Evolutionary conservation across 495 filamentous ascomycete genomes (phyloP).

Genomic region (Trichoderma asperelloides): DNA sequence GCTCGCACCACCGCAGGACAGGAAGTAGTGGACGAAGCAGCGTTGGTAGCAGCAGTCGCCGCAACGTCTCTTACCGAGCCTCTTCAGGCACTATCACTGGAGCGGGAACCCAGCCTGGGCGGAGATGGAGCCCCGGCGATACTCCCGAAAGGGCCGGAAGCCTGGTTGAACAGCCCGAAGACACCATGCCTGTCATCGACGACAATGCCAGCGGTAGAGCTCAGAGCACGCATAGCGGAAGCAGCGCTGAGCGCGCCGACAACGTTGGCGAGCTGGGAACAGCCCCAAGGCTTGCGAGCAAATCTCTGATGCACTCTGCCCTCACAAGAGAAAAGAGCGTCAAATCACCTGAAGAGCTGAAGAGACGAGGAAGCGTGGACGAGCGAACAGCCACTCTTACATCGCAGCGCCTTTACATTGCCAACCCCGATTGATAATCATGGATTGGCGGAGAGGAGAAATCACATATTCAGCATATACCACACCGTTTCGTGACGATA

Average conservation of each 20-base stretch:
- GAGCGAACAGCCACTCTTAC: slow-evolving; percentile 83
- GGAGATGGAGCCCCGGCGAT: slow-evolving; percentile 58
- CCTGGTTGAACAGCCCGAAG: slow-evolving; percentile 26
- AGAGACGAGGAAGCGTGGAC: slow-evolving; percentile 85
- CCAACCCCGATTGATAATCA: slow-evolving; percentile 69
- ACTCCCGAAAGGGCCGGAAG: slow-evolving; percentile 50
- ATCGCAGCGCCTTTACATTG: slow-evolving; percentile 74
- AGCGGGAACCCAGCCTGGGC: slow-evolving; percentile 23
- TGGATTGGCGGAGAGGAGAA: neutral
- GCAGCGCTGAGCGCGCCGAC: slow-evolving; percentile 45
- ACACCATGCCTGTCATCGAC: slow-evolving; percentile 30
- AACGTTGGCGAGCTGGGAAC: slow-evolving; percentile 35
- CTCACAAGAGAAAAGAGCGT: slow-evolving; percentile 54
- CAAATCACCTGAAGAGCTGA: slow-evolving; percentile 65
- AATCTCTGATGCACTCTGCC: slow-evolving; percentile 42
- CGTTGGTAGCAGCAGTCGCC: slow-evolving; percentile 56
- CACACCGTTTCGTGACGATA: neutral
- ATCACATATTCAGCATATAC: neutral
- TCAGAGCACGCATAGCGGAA: slow-evolving; percentile 42
- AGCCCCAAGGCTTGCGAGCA: slow-evolving; percentile 37
- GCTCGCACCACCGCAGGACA: slow-evolving; percentile 58
- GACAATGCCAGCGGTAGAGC: slow-evolving; percentile 35
- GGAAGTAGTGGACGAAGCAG: slow-evolving; percentile 72
- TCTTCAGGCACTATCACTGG: slow-evolving; percentile 25
- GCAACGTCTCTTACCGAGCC: slow-evolving; percentile 41